These are phyloP conservation scores for Xylariaceae sp. DNA, from an alignment of 2,329 filamentous ascomycete species.

Conservation along the genomic window DNA sequence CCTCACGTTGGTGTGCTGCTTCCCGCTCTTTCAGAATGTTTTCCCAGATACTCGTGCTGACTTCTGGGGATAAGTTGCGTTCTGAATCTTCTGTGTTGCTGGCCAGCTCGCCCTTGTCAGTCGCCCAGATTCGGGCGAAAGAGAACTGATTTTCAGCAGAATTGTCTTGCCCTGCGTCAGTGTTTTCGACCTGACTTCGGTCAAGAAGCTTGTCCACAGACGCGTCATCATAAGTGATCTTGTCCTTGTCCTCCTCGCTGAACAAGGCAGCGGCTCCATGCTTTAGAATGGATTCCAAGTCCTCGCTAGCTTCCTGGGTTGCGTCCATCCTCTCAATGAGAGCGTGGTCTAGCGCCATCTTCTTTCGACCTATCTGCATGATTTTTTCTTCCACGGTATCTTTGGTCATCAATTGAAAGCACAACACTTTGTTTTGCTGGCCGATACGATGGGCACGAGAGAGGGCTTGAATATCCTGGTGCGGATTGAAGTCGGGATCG, in stretches of 20 bases:
- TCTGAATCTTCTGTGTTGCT: conserved; percentile 54
- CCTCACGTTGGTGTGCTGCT: conserved; percentile 67
- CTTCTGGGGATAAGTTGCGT: conserved; percentile 44
- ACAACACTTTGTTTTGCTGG: conserved; percentile 91
- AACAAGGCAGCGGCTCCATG: conserved; percentile 87
- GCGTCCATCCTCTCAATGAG: conserved; percentile 88
- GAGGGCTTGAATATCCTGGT: conserved; percentile 94
- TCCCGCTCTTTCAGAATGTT: conserved; percentile 81
- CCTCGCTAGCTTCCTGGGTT: conserved; percentile 70
- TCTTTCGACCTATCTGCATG: conserved; percentile 89
- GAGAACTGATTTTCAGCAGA: conserved; percentile 77
- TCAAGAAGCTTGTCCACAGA: conserved; percentile 91
- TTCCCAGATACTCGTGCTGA: conserved; percentile 76
- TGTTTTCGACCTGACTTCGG: conserved; percentile 72
- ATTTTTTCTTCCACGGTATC: conserved; percentile 91
- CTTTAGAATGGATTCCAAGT: conserved; percentile 81
- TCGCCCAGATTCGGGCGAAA: conserved; percentile 87
- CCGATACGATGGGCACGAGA: conserved; percentile 94
- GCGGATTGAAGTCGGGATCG: conserved; percentile 95
- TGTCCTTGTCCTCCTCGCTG: conserved; percentile 62
- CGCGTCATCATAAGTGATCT: conserved; percentile 74
- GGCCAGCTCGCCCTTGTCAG: conserved; percentile 64
- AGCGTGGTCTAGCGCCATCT: conserved; percentile 92
- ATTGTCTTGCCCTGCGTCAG: conserved; percentile 55
- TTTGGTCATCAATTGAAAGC: conserved; percentile 90